These are phyloP conservation scores for Pseudogymnoascus sp. DNA, from an alignment of 2,329 filamentous ascomycete genomes.

Conservation along the genomic window DNA sequence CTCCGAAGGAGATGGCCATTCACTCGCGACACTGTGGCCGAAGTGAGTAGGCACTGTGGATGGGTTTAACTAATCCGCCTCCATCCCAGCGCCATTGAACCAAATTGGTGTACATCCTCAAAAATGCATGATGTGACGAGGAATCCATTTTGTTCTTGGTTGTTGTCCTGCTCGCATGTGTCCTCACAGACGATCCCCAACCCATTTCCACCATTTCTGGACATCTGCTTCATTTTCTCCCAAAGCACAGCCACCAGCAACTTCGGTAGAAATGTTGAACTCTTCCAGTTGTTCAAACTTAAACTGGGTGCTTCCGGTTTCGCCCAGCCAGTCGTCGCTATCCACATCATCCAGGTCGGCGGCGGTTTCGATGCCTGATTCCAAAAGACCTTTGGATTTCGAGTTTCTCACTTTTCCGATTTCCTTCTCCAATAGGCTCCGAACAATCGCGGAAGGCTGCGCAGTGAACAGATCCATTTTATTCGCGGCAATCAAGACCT, in stretches of 20 bases:
- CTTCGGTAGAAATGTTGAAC: conserved; percentile 69
- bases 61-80: not conserved
- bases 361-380: conserved; percentile 67
- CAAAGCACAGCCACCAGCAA: conserved; percentile 66
- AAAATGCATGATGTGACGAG: not conserved
- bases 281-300: conserved; percentile 76
- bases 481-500: conserved; percentile 82
- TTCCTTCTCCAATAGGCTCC: conserved; percentile 68
- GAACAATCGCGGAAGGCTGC: conserved; percentile 70
- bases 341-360: conserved; percentile 55
- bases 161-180: not conserved
- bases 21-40: not conserved
- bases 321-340: conserved; percentile 77
- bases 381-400: conserved; percentile 71
- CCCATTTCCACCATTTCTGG: conserved; percentile 85
- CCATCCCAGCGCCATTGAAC: not conserved
- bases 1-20: not conserved
- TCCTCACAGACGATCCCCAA: conserved; percentile 64
- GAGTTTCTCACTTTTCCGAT: conserved; percentile 70
- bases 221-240: conserved; percentile 59
- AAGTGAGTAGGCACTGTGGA: not conserved
- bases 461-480: conserved; percentile 96
- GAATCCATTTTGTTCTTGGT: not conserved
- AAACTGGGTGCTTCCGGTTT: conserved; percentile 71
- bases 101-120: not conserved